Conservation (phyloP, 306 rosid species). For the Vigna angularis region DNA sequence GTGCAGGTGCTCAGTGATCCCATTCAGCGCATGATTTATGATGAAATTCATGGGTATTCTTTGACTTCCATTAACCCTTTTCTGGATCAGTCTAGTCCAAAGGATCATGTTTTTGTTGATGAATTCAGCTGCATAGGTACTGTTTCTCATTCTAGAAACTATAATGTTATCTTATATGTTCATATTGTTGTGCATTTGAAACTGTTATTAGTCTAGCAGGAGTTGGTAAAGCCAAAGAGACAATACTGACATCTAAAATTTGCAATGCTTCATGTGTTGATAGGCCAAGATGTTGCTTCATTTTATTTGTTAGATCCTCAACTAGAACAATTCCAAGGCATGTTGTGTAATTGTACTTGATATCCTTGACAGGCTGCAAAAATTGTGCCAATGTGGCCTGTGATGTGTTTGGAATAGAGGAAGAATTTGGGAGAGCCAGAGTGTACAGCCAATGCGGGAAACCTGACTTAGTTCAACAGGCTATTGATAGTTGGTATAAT, state of each 20-base stretch:
- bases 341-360: conserved; percentile 22
- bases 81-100: conserved; percentile 64
- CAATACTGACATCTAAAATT: not conserved
- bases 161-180: conserved; percentile 23
- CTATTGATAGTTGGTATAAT: conserved; percentile 86
- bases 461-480: conserved; percentile 65
- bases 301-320: conserved; percentile 36
- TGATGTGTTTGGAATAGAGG: conserved; percentile 83
- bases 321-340: conserved; percentile 13
- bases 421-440: conserved; percentile 94
- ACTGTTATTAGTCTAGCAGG: not conserved
- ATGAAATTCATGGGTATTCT: conserved; percentile 94
- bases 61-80: conserved; percentile 89
- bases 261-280: conserved; percentile 25
- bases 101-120: conserved; percentile 89
- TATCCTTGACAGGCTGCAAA: conserved; percentile 76
- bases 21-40: conserved; percentile 90
- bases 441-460: conserved; percentile 75
- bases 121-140: conserved; percentile 97
- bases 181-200: not conserved
- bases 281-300: conserved; percentile 12
- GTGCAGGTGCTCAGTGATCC: conserved; percentile 98
- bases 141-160: not conserved
- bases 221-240: not conserved
- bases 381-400: conserved; percentile 87